Conservation (phyloP, 148 eudicot genomes). For the Chenopodium suecicum region DNA sequence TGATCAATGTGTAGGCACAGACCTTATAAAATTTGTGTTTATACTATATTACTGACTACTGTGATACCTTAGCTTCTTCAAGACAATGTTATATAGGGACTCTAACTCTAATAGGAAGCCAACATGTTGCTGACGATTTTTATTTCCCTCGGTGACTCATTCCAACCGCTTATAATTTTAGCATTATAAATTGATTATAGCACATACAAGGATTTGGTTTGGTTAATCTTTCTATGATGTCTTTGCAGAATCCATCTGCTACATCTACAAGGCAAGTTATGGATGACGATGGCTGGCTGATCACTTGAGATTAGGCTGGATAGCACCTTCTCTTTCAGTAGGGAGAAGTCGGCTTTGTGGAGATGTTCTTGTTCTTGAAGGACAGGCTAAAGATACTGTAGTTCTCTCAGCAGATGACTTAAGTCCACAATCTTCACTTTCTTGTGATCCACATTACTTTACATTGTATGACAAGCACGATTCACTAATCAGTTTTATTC, state of each 20-base stretch:
- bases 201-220: neutral
- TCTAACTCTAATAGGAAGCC: neutral
- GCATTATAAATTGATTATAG: neutral
- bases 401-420: too few species aligned
- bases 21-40: too few species aligned
- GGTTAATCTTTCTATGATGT: neutral
- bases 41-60: neutral
- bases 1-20: too few species aligned
- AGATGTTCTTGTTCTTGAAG: conserved; percentile 82
- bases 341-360: conserved; percentile 87
- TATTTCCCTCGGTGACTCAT: neutral
- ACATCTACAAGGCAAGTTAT: conserved; percentile 48
- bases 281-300: conserved; percentile 83
- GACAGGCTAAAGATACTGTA: conserved; percentile 95
- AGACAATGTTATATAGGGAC: neutral
- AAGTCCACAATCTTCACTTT: neutral
- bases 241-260: conserved; percentile 61
- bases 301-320: conserved; percentile 96
- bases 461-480: neutral
- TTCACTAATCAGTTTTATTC: neutral
- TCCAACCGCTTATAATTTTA: neutral
- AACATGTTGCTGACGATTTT: neutral
- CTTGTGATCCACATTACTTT: neutral
- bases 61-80: neutral
- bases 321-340: conserved; percentile 72